Evolutionary conservation across 108 stramenopile species (phyloP).

Genomic region (Fistulifera solaris): DNA sequence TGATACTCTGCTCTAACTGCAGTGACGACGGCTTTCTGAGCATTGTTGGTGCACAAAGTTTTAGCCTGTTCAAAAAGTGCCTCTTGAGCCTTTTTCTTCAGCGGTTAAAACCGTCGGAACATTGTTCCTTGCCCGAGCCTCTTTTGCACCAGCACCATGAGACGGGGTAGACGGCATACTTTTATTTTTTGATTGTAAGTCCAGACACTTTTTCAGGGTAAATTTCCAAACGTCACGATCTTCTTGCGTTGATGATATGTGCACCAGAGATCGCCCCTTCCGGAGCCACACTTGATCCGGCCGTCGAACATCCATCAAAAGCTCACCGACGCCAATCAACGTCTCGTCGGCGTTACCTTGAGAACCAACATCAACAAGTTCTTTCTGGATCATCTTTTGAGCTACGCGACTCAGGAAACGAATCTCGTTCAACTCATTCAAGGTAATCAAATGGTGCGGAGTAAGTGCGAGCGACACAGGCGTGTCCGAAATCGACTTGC

Average conservation of each 20-base stretch:
- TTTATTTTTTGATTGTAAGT: constrained; percentile 15
- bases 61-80: constrained; percentile 74
- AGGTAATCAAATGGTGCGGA: constrained; percentile 70
- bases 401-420: constrained; percentile 76
- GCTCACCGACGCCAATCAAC: constrained; percentile 40
- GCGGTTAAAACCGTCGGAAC: constrained; percentile 15
- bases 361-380: constrained; percentile 58
- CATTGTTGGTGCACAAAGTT: constrained; percentile 58
- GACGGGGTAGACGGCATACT: neutral
- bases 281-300: constrained; percentile 88
- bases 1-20: constrained; percentile 76
- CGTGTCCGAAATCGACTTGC: constrained; percentile 7
- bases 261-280: constrained; percentile 58
- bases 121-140: neutral
- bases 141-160: neutral
- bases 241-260: constrained; percentile 79
- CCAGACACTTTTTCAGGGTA: constrained; percentile 55
- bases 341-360: constrained; percentile 12
- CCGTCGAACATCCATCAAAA: constrained; percentile 79
- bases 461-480: constrained; percentile 41
- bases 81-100: constrained; percentile 70
- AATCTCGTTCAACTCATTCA: constrained; percentile 59
- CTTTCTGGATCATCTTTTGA: constrained; percentile 65
- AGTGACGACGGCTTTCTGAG: constrained; percentile 78
- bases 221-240: constrained; percentile 84